Evolutionary conservation across 306 rosid species (phyloP).

Genomic region (Lagenaria siceraria): DNA sequence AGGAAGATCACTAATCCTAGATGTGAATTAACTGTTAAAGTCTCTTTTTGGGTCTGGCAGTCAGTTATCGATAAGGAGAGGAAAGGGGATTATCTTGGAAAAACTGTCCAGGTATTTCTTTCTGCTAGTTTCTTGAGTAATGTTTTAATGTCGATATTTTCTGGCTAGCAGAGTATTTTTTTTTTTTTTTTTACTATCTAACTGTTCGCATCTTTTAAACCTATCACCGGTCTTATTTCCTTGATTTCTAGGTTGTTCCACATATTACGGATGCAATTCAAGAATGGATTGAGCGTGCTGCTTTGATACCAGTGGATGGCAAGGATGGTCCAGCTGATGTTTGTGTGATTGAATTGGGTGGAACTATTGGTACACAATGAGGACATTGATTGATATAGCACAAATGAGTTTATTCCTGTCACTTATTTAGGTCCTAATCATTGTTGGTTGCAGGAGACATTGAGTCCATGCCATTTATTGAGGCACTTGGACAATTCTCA

Average conservation of each 20-base stretch:
- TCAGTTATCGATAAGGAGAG: slow-evolving; percentile 33
- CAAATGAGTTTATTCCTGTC: not conserved
- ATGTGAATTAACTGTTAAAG: not conserved
- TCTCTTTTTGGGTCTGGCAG: slow-evolving; percentile 10
- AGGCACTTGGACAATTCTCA: slow-evolving; percentile 37
- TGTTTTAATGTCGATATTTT: not conserved
- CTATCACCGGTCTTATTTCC: not conserved
- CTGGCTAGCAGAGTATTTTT: not conserved
- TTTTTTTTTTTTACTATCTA: not conserved
- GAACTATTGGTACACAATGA: slow-evolving; percentile 29
- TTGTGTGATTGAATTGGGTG: slow-evolving; percentile 42
- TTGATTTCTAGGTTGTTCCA: slow-evolving; percentile 30
- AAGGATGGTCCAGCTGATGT: slow-evolving; percentile 32
- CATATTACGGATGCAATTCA: slow-evolving; percentile 43
- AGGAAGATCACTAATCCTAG: not conserved
- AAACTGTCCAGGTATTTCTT: slow-evolving; percentile 38
- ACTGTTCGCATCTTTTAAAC: not conserved
- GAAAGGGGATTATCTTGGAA: slow-evolving; percentile 39
- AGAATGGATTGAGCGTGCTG: slow-evolving; percentile 40
- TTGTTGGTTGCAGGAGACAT: slow-evolving; percentile 30
- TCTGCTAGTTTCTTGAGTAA: not conserved
- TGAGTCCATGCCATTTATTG: slow-evolving; percentile 46
- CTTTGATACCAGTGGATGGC: slow-evolving; percentile 29
- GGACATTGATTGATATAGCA: not conserved
- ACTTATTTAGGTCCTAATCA: slow-evolving; percentile 7